These are phyloP conservation scores for Kernera saxatilis DNA, from an alignment of 345 rosid species.

Conservation along the genomic window DNA sequence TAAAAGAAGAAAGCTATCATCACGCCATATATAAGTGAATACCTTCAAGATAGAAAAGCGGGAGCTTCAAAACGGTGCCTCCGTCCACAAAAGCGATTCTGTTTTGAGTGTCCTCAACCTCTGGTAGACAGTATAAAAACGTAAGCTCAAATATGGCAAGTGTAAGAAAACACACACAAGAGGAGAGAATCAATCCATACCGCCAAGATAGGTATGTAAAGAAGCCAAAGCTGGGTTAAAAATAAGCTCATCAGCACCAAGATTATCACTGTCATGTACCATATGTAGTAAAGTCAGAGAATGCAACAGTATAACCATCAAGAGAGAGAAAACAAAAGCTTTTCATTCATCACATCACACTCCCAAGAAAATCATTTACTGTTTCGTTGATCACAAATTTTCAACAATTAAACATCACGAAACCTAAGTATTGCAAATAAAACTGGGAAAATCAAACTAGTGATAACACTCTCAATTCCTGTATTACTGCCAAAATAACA, in stretches of 20 bases:
- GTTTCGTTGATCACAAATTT: neutral
- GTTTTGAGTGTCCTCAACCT: constrained; percentile 81
- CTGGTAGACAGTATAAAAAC: constrained; percentile 28
- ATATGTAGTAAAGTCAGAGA: neutral
- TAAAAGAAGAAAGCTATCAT: neutral
- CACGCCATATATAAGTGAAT: neutral
- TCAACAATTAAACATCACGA: neutral
- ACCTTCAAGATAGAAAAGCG: constrained; percentile 92
- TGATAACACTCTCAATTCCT: neutral
- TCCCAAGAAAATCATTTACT: neutral
- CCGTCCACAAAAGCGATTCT: constrained; percentile 76
- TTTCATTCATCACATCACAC: neutral
- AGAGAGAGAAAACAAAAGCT: neutral
- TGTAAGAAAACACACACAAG: neutral
- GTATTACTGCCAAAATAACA: neutral
- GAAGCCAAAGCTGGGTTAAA: constrained; percentile 80
- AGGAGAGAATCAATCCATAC: constrained; percentile 36
- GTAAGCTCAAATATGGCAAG: neutral
- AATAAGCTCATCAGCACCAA: constrained; percentile 38
- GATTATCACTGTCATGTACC: constrained; percentile 4
- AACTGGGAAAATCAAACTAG: neutral
- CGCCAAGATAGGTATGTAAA: constrained; percentile 85
- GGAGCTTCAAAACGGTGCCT: constrained; percentile 58
- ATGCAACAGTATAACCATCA: neutral
- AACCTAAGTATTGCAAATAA: neutral